Evolutionary conservation across 805 yeast species (phyloP).

Genomic region (Wickerhamomyces ciferrii): DNA sequence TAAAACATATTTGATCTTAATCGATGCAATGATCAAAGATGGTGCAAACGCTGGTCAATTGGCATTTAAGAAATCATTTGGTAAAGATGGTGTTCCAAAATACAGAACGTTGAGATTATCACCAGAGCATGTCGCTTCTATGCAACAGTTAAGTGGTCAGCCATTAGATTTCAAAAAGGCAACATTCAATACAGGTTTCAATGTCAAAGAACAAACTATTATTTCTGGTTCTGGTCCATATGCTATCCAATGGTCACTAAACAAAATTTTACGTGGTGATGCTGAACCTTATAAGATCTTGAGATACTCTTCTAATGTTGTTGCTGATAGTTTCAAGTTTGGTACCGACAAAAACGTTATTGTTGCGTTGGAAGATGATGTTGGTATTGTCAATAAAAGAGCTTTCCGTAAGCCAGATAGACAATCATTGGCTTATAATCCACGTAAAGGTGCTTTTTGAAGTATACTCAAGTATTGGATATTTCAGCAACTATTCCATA

Average conservation of each 20-base stretch:
- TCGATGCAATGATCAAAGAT: conserved; percentile 59
- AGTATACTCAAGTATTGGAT: neutral
- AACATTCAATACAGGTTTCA: conserved; percentile 68
- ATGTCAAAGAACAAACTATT: conserved; percentile 61
- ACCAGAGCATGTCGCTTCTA: conserved; percentile 68
- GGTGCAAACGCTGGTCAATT: conserved; percentile 54
- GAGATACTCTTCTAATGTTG: conserved; percentile 53
- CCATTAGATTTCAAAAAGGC: conserved; percentile 65
- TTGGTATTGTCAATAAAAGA: conserved; percentile 58
- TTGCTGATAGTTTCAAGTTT: conserved; percentile 75
- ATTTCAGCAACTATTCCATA: neutral
- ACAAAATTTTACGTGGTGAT: conserved; percentile 48
- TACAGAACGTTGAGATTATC: conserved; percentile 63
- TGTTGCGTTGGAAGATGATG: conserved; percentile 72
- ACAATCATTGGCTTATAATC: conserved; percentile 31
- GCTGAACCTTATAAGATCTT: conserved; percentile 57
- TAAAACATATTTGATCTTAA: conserved; percentile 59
- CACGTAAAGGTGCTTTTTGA: conserved; percentile 8
- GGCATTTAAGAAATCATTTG: conserved; percentile 65
- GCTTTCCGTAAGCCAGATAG: conserved; percentile 55
- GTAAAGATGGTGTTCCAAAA: conserved; percentile 57
- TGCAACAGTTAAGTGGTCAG: conserved; percentile 42
- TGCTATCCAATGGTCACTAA: conserved; percentile 75
- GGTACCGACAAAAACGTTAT: conserved; percentile 69
- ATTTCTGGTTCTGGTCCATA: conserved; percentile 80